A percentile compares a stretch with the other conserved stretches of the same genome.
Evolutionary conservation across 148 eudicot species (phyloP).

Genomic region (Pharnaceum exiguum): DNA sequence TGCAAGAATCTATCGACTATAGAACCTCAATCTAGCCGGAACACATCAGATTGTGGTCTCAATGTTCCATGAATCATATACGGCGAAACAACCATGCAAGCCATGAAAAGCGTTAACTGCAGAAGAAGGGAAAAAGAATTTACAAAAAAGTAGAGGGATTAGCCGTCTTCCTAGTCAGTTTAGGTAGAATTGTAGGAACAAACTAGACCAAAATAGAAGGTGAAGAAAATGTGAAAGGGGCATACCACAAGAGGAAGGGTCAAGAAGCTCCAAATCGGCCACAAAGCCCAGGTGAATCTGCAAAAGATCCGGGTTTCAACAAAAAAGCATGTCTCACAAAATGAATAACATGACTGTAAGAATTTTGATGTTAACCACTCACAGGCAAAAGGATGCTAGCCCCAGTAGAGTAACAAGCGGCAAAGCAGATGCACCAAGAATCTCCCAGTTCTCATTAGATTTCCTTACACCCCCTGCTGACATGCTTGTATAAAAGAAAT

Average conservation of each 20-base stretch:
- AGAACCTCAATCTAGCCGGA: constrained; percentile 52
- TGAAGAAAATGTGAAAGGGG: not conserved
- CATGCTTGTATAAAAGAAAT: constrained; percentile 56
- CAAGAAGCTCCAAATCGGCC: constrained; percentile 58
- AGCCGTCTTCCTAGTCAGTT: too few species aligned
- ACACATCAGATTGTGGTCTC: constrained; percentile 41
- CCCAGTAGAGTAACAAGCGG: constrained; percentile 68
- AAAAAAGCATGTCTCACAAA: constrained; percentile 1
- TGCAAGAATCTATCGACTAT: constrained; percentile 3
- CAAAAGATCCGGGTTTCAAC: constrained; percentile 20
- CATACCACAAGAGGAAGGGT: constrained; percentile 48
- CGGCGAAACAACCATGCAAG: constrained; percentile 66
- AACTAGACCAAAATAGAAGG: too few species aligned
- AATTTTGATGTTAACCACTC: constrained; percentile 36
- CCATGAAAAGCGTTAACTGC: constrained; percentile 92
- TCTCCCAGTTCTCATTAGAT: constrained; percentile 67
- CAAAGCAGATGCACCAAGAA: constrained; percentile 60
- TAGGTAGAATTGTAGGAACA: too few species aligned
- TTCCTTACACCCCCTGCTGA: constrained; percentile 52
- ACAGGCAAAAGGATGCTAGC: constrained; percentile 74
- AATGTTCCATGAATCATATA: constrained; percentile 49
- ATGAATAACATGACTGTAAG: not conserved
- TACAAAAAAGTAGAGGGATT: too few species aligned
- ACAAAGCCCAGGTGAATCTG: constrained; percentile 68
- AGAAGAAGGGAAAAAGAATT: not conserved